Conservation (phyloP, 768 basidiomycete genomes). For the Kwoniella europaea region DNA sequence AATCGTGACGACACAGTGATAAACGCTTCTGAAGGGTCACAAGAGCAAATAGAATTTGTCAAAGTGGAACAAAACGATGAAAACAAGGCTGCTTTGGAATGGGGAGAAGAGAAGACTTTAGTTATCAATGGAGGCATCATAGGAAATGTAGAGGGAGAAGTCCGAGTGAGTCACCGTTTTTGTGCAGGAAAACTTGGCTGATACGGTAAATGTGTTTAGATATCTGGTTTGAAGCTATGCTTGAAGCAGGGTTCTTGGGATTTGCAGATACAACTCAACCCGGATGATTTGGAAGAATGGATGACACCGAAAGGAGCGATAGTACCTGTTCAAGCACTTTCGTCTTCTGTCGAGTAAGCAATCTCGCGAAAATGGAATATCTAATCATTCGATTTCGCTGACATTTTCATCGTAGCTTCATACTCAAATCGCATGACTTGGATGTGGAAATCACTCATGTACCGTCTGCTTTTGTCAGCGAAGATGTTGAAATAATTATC, state of each 20-base stretch:
- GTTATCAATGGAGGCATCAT: slow-evolving; percentile 69
- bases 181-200: neutral
- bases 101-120: slow-evolving; percentile 65
- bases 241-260: slow-evolving; percentile 71
- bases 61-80: slow-evolving; percentile 58
- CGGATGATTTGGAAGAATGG: slow-evolving; percentile 41
- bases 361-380: neutral
- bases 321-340: slow-evolving; percentile 20
- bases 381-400: neutral
- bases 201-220: slow-evolving; percentile 17
- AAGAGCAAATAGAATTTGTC: slow-evolving; percentile 56
- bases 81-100: slow-evolving; percentile 64
- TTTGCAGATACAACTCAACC: slow-evolving; percentile 67
- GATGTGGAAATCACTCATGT: slow-evolving; percentile 66
- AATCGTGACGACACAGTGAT: slow-evolving; percentile 64
- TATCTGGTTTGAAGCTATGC: slow-evolving; percentile 22
- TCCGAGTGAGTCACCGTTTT: slow-evolving; percentile 63
- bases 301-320: slow-evolving; percentile 14
- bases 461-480: slow-evolving; percentile 77
- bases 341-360: slow-evolving; percentile 33
- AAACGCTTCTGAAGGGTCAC: slow-evolving; percentile 58
- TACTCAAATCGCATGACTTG: slow-evolving; percentile 67
- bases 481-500: slow-evolving; percentile 75
- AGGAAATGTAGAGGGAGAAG: slow-evolving; percentile 62
- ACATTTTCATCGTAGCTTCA: slow-evolving; percentile 42